A percentile compares a stretch with the other conserved stretches of the same genome.
Conservation (phyloP, 371 early-diverging fungal species). For the Lichtheimia ornata region DNA sequence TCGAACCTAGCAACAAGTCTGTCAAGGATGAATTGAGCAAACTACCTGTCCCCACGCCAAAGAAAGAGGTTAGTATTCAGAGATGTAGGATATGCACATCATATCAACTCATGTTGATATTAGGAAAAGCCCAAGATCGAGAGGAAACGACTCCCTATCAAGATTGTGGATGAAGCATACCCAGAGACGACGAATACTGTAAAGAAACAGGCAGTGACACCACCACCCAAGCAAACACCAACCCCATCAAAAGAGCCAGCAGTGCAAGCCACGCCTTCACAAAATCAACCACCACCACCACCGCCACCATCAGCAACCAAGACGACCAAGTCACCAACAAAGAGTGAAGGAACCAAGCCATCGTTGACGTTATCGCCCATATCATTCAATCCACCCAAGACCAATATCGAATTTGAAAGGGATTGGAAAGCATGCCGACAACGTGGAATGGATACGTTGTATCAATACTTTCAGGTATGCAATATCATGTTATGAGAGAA, state of each 20-base stretch:
- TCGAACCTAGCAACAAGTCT: slow-evolving; percentile 73
- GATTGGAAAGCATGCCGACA: slow-evolving; percentile 70
- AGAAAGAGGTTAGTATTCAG: neutral
- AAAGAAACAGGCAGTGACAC: slow-evolving; percentile 1
- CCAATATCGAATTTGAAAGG: slow-evolving; percentile 75
- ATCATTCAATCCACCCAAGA: slow-evolving; percentile 45
- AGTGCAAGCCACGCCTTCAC: neutral
- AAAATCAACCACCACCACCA: slow-evolving; percentile 2
- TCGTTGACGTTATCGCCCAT: slow-evolving; percentile 3
- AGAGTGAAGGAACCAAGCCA: neutral
- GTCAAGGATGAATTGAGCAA: slow-evolving; percentile 64
- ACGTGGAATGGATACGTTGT: slow-evolving; percentile 53
- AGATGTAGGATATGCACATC: neutral
- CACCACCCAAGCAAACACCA: no score
- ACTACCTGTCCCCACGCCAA: slow-evolving; percentile 18
- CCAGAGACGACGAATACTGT: neutral
- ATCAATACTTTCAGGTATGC: slow-evolving; percentile 69
- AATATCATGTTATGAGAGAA: neutral
- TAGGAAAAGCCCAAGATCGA: slow-evolving; percentile 4
- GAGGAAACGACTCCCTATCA: slow-evolving; percentile 26
- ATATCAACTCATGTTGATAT: no score
- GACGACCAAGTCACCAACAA: slow-evolving; percentile 1
- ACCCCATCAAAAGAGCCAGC: neutral
- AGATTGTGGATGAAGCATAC: slow-evolving; percentile 32
- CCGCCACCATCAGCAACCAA: neutral